Conservation (phyloP, 164 flowering plant genomes). For the Piper longum region DNA sequence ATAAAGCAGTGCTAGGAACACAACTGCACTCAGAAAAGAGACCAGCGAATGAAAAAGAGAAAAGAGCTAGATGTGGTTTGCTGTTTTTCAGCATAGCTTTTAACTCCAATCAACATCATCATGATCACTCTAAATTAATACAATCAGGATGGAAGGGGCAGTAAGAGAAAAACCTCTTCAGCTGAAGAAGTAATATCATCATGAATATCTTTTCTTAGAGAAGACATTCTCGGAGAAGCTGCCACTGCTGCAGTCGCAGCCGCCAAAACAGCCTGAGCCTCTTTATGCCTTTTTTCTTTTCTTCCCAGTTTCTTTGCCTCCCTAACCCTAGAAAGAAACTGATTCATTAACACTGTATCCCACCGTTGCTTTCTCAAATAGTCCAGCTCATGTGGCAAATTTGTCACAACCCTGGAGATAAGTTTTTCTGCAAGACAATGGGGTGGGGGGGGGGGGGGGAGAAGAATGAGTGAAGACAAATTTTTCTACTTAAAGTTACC, state of each 20-base stretch:
- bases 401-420: conserved; percentile 38
- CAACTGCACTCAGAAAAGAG: too few relatives aligned
- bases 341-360: conserved; percentile 73
- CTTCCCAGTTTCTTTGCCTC: conserved; percentile 87
- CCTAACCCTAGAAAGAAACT: conserved; percentile 56
- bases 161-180: conserved; percentile 33
- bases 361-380: conserved; percentile 38
- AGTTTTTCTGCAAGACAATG: conserved; percentile 48
- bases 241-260: conserved; percentile 99
- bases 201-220: conserved; percentile 60
- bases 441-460: too few relatives aligned
- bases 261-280: conserved; percentile 91
- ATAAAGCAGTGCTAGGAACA: too few relatives aligned
- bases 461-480: neutral
- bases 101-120: too few relatives aligned
- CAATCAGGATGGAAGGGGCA: neutral
- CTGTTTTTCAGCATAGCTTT: too few relatives aligned
- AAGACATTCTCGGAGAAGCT: conserved; percentile 72
- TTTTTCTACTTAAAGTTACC: neutral
- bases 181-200: conserved; percentile 38
- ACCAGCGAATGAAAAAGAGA: too few relatives aligned
- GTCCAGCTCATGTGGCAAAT: conserved; percentile 65
- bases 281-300: conserved; percentile 76
- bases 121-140: too few relatives aligned
- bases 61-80: too few relatives aligned